Evolutionary conservation across 176 grass and related monocot genomes (phyloP), one percentile per base, ranked within the genome.

Genomic region (Poa annua): DNA sequence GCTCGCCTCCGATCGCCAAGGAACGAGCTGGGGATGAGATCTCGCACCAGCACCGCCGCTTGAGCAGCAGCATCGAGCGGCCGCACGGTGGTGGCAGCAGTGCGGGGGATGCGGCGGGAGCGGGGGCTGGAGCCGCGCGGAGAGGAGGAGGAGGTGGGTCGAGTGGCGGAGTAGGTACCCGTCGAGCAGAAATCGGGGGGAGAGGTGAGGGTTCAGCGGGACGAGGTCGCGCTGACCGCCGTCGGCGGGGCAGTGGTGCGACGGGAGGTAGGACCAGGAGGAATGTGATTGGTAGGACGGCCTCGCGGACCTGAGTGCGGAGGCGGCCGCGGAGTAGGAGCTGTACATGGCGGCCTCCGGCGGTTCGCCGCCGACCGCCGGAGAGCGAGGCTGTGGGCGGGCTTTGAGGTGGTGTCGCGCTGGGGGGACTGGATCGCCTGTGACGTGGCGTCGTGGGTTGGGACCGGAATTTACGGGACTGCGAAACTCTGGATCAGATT

Each of bases 81-180:
- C 15, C 20, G 38, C 83, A 48, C 54, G 66, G 26, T 79, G 84
- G 49, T 59, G 74, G 88, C 74, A 83, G 57, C 88, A 86, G 50
- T 25, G 84, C 1, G 47, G 63, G 33, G 66, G 80, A 38, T 22
- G 76, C 17, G 38, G 83, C 63, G 71, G 67, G n/a, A 45, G 78
- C 33, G 38, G 48, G 25, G 79, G 88, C 0, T n/a, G 74, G 16
- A 90, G 88, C 19, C 48, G 79, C 7, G 79, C 74, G 48, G 84
- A 83, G 66, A 86, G 84, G 26, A 90, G 88, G 63, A 89, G 73
- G 34, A 85, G 74, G 62, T 83, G 73, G 16, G 82, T 3, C 14
- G 87, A 90, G 66, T 92, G 79, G 63, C 79, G 87, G 39, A 90
- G 82, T 32, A 94, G 90, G 77, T 80, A 79, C 4, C 83, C 92